A percentile compares a stretch with the other conserved stretches of the same genome.
Conservation (phyloP, 805 yeast species). For the Scheffersomyces stipitis region DNA sequence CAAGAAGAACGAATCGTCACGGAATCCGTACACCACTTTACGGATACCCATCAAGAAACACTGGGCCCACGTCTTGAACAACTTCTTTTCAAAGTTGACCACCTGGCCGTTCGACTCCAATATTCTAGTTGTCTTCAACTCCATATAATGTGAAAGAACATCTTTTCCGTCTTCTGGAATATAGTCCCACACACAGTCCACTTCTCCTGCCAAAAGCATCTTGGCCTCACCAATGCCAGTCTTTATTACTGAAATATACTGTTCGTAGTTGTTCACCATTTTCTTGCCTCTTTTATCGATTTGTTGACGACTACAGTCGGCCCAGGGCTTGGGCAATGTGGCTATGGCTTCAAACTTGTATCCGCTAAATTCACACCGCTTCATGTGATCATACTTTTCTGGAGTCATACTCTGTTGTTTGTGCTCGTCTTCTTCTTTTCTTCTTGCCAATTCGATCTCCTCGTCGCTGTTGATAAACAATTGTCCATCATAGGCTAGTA, state of each 20-base stretch:
- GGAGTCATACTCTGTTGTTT: conserved; percentile 11
- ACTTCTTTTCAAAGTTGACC: conserved; percentile 68
- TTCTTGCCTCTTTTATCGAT: conserved; percentile 66
- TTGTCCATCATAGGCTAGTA: conserved; percentile 74
- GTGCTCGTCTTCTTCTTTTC: conserved; percentile 18
- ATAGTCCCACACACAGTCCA: conserved; percentile 87
- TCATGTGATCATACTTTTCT: conserved; percentile 28
- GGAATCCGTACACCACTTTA: conserved; percentile 79
- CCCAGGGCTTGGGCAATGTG: conserved; percentile 76
- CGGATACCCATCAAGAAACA: conserved; percentile 85
- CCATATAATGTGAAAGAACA: conserved; percentile 73
- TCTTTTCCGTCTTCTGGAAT: conserved; percentile 53
- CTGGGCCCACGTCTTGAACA: conserved; percentile 89
- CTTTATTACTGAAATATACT: conserved; percentile 75
- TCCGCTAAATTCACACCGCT: conserved; percentile 59
- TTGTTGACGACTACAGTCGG: conserved; percentile 58
- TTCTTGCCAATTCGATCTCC: conserved; percentile 33
- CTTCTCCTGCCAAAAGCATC: conserved; percentile 81
- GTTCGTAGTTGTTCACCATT: conserved; percentile 69
- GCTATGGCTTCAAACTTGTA: conserved; percentile 84
- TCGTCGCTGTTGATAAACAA: conserved; percentile 58
- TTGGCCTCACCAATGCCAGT: conserved; percentile 79
- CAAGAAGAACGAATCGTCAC: conserved; percentile 70
- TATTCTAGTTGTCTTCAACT: conserved; percentile 70
- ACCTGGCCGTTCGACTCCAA: conserved; percentile 59